These are phyloP conservation scores for Saturnispora sekii DNA, from an alignment of 805 yeast species.

Conservation along the genomic window DNA sequence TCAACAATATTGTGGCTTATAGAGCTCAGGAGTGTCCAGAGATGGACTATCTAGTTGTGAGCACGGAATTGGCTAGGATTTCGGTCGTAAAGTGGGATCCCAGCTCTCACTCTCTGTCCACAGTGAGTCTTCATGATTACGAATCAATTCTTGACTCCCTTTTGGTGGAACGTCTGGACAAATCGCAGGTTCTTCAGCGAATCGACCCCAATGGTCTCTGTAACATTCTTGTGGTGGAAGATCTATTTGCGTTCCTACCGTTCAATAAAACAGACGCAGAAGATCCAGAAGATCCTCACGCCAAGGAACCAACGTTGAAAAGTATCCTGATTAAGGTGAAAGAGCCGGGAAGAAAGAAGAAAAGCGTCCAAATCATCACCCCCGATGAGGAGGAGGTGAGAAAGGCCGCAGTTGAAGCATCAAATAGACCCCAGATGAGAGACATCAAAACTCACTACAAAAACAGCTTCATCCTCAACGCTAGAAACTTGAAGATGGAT, in stretches of 20 bases:
- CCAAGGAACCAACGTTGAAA: slow-evolving; percentile 7
- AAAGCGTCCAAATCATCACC: neutral
- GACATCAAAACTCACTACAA: slow-evolving; percentile 23
- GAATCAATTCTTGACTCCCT: slow-evolving; percentile 53
- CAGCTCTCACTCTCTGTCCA: slow-evolving; percentile 41
- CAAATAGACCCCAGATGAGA: slow-evolving; percentile 2
- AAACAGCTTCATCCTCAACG: slow-evolving; percentile 51
- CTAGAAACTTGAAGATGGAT: slow-evolving; percentile 44
- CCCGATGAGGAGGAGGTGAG: slow-evolving; percentile 7
- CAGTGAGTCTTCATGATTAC: slow-evolving; percentile 78
- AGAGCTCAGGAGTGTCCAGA: slow-evolving; percentile 36
- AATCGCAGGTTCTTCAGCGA: slow-evolving; percentile 36
- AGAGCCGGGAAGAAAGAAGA: slow-evolving; percentile 4
- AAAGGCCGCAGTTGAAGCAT: neutral
- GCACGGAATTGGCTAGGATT: slow-evolving; percentile 68
- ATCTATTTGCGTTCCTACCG: slow-evolving; percentile 64
- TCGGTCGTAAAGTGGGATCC: slow-evolving; percentile 68
- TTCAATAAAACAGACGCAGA: slow-evolving; percentile 36
- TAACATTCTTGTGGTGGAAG: slow-evolving; percentile 53
- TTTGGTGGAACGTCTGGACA: slow-evolving; percentile 32
- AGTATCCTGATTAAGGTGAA: slow-evolving; percentile 1
- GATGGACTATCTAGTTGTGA: slow-evolving; percentile 52
- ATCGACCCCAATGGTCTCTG: slow-evolving; percentile 55
- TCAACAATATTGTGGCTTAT: slow-evolving; percentile 46
- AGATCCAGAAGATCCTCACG: slow-evolving; percentile 18